These are phyloP conservation scores for Rhododendron molle DNA, from an alignment of 148 eudicot species.

Conservation along the genomic window DNA sequence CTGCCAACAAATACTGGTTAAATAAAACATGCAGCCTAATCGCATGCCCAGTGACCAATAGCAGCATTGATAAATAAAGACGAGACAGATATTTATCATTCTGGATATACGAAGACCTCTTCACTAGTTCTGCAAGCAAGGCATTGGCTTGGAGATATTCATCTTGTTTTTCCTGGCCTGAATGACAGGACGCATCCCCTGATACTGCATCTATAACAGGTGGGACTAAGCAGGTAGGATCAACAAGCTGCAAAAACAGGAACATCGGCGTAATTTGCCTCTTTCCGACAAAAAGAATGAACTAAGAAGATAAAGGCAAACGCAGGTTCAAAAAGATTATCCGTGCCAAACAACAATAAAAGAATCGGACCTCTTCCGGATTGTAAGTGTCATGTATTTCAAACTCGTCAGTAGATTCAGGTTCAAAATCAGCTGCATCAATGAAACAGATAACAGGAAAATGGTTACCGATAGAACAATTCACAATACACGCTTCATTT, in stretches of 20 bases:
- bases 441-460: neutral
- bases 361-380: neutral
- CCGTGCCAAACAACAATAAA: neutral
- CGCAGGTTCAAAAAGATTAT: neutral
- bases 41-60: neutral
- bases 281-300: neutral
- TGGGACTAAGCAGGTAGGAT: neutral
- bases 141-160: neutral
- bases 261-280: neutral
- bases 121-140: neutral
- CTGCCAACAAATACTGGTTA: neutral
- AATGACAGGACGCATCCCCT: neutral
- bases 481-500: neutral
- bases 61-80: neutral
- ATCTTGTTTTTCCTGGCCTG: neutral
- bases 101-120: neutral
- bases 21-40: neutral
- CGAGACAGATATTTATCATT: neutral
- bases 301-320: neutral
- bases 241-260: neutral
- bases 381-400: neutral
- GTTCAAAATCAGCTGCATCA: conserved; percentile 1
- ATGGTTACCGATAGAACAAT: neutral
- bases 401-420: neutral
- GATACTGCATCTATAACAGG: neutral